phyloP scores from a whole-genome alignment of 305 asterid species.

The Salvia sclarea region DNA sequence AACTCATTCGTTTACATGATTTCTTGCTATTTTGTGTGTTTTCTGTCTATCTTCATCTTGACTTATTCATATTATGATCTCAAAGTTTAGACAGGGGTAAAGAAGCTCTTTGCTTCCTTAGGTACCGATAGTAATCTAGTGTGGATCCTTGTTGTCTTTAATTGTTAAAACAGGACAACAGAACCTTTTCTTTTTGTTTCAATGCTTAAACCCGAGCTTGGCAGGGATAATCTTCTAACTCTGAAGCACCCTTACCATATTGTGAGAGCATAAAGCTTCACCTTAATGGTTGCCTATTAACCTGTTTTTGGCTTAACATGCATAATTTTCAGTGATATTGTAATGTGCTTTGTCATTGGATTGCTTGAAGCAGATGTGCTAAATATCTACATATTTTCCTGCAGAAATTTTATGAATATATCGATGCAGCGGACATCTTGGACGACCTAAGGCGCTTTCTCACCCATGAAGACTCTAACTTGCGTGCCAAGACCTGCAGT shows the following conservation, averaged over 20 bases:
- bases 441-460: constrained; percentile 74
- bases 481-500: constrained; percentile 94
- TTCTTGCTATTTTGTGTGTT: not conserved
- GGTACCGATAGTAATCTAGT: not conserved
- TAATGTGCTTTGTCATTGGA: constrained; percentile 7
- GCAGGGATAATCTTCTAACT: constrained; percentile 15
- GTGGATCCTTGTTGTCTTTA: constrained; percentile 6
- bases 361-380: not conserved
- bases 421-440: constrained; percentile 80
- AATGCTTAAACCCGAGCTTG: not conserved
- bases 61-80: not conserved
- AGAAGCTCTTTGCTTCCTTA: not conserved
- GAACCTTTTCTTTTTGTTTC: not conserved
- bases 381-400: constrained; percentile 30
- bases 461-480: constrained; percentile 82
- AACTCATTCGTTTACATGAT: not conserved
- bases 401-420: constrained; percentile 77
- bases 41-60: not conserved
- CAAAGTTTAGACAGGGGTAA: not conserved
- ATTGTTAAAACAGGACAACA: not conserved
- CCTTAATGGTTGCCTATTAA: not conserved
- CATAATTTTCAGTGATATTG: not conserved
- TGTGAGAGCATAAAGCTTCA: not conserved
- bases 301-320: constrained; percentile 1
- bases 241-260: constrained; percentile 16